phyloP scores from a whole-genome alignment of 148 eudicot genomes.

The Rhododendron griersonianum region DNA sequence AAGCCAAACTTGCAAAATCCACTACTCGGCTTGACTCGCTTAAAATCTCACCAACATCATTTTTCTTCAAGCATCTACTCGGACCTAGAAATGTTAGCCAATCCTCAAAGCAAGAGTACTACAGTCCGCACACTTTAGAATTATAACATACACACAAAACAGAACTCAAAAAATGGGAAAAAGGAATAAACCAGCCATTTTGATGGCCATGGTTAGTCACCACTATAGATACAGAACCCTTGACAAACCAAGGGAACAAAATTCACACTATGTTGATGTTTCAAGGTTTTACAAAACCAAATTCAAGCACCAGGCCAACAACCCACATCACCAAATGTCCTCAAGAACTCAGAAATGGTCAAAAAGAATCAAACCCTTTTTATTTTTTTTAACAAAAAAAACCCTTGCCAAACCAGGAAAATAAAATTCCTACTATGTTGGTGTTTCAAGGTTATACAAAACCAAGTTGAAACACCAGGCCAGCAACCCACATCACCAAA shows the following conservation, averaged over 20 bases:
- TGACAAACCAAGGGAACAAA: not conserved
- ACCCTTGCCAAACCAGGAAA: not conserved
- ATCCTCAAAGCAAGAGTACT: not conserved
- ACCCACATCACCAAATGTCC: conserved; percentile 5
- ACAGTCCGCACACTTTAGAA: not conserved
- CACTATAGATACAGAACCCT: not conserved
- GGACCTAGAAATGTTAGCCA: not conserved
- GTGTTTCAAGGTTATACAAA: not conserved
- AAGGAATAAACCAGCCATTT: not conserved
- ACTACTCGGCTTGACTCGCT: not conserved
- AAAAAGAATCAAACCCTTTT: not conserved
- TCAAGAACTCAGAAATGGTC: not conserved
- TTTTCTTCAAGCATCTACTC: not conserved
- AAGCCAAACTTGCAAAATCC: not conserved
- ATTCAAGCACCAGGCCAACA: not conserved
- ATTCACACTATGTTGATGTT: not conserved
- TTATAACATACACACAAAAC: not conserved
- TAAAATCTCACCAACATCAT: not conserved
- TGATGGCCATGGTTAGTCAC: not conserved
- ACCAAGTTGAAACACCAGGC: not conserved
- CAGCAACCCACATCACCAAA: conserved; percentile 11
- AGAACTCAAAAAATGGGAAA: not conserved
- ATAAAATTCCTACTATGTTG: not conserved
- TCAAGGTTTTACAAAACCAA: not conserved
- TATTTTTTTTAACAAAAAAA: not conserved